A percentile compares a stretch with the other conserved stretches of the same genome.
Conservation (phyloP, 345 rosid species). For the Populus euphratica region DNA sequence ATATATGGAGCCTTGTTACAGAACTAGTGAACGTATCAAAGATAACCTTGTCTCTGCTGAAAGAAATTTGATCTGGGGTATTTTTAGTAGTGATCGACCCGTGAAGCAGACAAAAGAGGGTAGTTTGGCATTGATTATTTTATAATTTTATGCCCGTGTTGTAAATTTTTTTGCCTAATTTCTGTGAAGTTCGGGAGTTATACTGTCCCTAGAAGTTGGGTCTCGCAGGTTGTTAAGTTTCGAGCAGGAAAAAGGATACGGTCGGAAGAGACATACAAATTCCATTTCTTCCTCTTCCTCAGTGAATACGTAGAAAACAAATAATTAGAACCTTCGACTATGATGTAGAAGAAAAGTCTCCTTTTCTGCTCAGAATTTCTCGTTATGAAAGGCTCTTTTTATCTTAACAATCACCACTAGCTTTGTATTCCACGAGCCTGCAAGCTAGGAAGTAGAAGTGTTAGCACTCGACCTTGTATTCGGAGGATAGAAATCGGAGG, state of each 20-base stretch:
- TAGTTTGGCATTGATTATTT: neutral
- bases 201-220: neutral
- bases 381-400: neutral
- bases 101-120: neutral
- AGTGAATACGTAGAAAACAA: neutral
- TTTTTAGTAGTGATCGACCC: slow-evolving; percentile 6
- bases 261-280: neutral
- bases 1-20: slow-evolving; percentile 5
- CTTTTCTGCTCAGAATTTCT: neutral
- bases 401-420: neutral
- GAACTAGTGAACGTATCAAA: slow-evolving; percentile 12
- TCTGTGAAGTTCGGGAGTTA: neutral
- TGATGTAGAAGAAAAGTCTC: neutral
- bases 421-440: neutral
- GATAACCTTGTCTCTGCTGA: slow-evolving; percentile 6
- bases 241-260: too few relatives aligned
- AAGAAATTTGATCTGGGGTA: neutral
- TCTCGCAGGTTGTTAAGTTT: too few relatives aligned
- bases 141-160: too few relatives aligned
- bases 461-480: neutral
- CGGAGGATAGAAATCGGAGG: neutral
- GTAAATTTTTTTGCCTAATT: too few relatives aligned
- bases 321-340: neutral
- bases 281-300: neutral
- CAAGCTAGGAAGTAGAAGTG: neutral